phyloP scores from a whole-genome alignment of 805 yeast genomes.

The Candida nemodendra region DNA sequence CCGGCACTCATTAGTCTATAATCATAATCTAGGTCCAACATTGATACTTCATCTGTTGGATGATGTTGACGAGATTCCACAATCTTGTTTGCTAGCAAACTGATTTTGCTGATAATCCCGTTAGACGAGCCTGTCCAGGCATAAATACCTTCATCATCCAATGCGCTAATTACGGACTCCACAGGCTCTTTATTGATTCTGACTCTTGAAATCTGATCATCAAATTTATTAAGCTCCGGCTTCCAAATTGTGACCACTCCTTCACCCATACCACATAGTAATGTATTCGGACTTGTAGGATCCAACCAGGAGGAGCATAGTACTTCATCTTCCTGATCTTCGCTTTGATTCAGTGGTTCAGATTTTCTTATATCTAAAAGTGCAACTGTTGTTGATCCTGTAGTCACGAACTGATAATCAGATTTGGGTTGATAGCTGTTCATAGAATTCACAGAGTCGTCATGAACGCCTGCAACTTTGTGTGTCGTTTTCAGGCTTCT shows the following conservation, averaged over 20 bases:
- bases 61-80: slow-evolving; percentile 69
- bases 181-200: slow-evolving; percentile 62
- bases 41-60: slow-evolving; percentile 67
- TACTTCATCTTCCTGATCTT: slow-evolving; percentile 94
- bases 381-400: slow-evolving; percentile 80
- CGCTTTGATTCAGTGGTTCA: slow-evolving; percentile 60
- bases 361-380: slow-evolving; percentile 72
- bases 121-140: slow-evolving; percentile 81
- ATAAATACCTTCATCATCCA: slow-evolving; percentile 52
- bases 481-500: slow-evolving; percentile 46
- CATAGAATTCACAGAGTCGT: slow-evolving; percentile 76
- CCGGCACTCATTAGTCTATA: slow-evolving; percentile 82
- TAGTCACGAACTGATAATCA: slow-evolving; percentile 72
- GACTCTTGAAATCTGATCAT: slow-evolving; percentile 79
- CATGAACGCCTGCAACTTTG: slow-evolving; percentile 57
- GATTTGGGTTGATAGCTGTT: slow-evolving; percentile 67
- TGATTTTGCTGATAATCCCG: slow-evolving; percentile 67
- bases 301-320: slow-evolving; percentile 70
- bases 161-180: slow-evolving; percentile 62
- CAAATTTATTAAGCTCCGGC: slow-evolving; percentile 60
- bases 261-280: slow-evolving; percentile 84
- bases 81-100: slow-evolving; percentile 61
- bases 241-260: slow-evolving; percentile 90
- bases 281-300: slow-evolving; percentile 47
- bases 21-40: slow-evolving; percentile 75